Evolutionary conservation across 2,329 filamentous ascomycete genomes (phyloP).

Genomic region (Exophiala sp.): DNA sequence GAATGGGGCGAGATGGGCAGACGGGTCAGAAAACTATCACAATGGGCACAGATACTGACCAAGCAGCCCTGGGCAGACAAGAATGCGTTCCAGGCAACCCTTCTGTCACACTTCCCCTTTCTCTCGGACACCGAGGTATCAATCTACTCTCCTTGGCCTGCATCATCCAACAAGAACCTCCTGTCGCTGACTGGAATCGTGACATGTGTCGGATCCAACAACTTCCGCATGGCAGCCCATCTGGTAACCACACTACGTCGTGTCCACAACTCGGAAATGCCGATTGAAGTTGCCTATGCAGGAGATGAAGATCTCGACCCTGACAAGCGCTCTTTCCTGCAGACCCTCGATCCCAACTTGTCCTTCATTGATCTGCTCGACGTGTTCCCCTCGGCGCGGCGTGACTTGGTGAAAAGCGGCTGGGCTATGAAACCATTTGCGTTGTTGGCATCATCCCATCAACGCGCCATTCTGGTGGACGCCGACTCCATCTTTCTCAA

Average conservation of each 20-base stretch:
- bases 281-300: conserved; percentile 3
- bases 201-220: not conserved
- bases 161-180: not conserved
- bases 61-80: not conserved
- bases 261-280: not conserved
- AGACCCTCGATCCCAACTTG: not conserved
- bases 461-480: conserved; percentile 23
- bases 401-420: conserved; percentile 11
- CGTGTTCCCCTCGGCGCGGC: conserved; percentile 12
- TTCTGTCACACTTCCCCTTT: not conserved
- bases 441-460: conserved; percentile 21
- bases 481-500: conserved; percentile 19
- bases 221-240: conserved; percentile 1
- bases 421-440: conserved; percentile 27
- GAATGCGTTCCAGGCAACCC: not conserved
- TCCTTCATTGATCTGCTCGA: conserved; percentile 19
- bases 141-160: not conserved
- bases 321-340: not conserved
- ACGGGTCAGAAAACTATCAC: not conserved
- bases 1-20: not conserved
- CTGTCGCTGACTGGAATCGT: not conserved
- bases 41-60: not conserved
- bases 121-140: not conserved
- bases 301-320: not conserved
- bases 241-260: not conserved